Percentiles rank a stretch among this genome's conserved stretches.
Conservation (phyloP, 2,329 filamentous ascomycete species). For the Knoxdaviesia proteae region DNA sequence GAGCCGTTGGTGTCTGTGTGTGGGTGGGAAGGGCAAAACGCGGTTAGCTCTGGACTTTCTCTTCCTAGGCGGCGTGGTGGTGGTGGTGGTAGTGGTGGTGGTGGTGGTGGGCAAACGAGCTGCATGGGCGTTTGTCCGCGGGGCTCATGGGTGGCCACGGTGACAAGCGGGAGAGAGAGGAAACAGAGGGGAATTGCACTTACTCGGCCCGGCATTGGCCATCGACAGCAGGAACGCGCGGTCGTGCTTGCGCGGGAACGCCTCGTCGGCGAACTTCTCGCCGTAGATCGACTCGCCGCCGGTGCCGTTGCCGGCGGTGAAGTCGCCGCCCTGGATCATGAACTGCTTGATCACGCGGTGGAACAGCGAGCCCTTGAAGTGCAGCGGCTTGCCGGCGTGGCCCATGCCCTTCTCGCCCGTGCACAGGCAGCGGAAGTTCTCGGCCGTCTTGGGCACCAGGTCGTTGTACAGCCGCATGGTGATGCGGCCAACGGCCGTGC, state of each 20-base stretch:
- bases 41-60: slow-evolving; percentile 3
- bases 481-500: slow-evolving; percentile 53
- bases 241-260: slow-evolving; percentile 80
- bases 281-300: slow-evolving; percentile 96
- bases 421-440: slow-evolving; percentile 89
- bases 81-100: neutral
- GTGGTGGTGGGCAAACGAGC: neutral
- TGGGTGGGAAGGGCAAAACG: neutral
- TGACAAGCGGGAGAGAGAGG: neutral
- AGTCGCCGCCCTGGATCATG: slow-evolving; percentile 97
- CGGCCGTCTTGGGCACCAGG: slow-evolving; percentile 80
- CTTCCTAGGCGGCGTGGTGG: neutral
- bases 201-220: slow-evolving; percentile 89
- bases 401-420: slow-evolving; percentile 83
- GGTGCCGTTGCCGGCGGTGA: slow-evolving; percentile 84
- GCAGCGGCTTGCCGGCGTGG: slow-evolving; percentile 63
- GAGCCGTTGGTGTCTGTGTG: slow-evolving; percentile 69
- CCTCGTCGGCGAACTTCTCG: slow-evolving; percentile 93
- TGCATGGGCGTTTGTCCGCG: neutral
- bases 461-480: slow-evolving; percentile 62
- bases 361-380: slow-evolving; percentile 85
- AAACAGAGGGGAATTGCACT: slow-evolving; percentile 10
- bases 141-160: no score
- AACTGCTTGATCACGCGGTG: slow-evolving; percentile 97
- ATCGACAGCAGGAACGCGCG: slow-evolving; percentile 87